Percentiles rank a stretch among this genome's conserved stretches.
Conservation (phyloP, 345 rosid genomes). For the Moringa oleifera region DNA sequence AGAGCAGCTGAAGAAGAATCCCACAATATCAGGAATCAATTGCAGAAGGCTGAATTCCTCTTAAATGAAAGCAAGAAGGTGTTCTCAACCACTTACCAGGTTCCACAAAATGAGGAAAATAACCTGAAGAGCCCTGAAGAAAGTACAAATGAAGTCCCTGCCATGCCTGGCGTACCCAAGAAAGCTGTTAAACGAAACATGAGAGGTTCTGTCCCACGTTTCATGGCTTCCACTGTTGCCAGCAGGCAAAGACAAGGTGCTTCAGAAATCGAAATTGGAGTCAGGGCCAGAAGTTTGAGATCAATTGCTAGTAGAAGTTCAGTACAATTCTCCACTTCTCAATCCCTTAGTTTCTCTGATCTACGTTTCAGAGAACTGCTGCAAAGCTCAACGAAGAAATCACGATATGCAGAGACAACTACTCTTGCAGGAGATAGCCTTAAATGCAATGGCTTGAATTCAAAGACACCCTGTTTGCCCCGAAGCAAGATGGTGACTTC, state of each 20-base stretch:
- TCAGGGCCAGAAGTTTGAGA: constrained; percentile 34
- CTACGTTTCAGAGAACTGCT: constrained; percentile 37
- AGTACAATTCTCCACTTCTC: constrained; percentile 45
- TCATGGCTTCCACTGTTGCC: constrained; percentile 84
- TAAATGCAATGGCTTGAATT: constrained; percentile 24
- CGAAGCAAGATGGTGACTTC: constrained; percentile 56
- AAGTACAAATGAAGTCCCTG: constrained; percentile 22
- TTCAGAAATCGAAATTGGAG: constrained; percentile 45
- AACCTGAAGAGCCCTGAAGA: constrained; percentile 21
- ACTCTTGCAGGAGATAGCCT: constrained; percentile 29
- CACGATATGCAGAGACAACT: constrained; percentile 33
- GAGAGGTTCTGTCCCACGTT: constrained; percentile 46
- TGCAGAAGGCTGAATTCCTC: constrained; percentile 44
- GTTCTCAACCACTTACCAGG: constrained; percentile 25
- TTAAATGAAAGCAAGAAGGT: constrained; percentile 55
- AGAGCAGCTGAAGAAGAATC: constrained; percentile 51
- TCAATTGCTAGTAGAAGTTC: constrained; percentile 34
- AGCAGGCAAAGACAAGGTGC: constrained; percentile 70
- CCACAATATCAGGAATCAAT: constrained; percentile 33
- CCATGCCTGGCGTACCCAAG: constrained; percentile 29
- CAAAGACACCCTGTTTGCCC: constrained; percentile 32
- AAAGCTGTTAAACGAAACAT: constrained; percentile 24
- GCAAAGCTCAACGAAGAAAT: constrained; percentile 40
- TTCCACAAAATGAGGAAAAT: constrained; percentile 28
- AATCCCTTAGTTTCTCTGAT: constrained; percentile 64